Base-by-base conservation (phyloP, 1,284 basidiomycete species). In the Psilocybe mexicana region DNA sequence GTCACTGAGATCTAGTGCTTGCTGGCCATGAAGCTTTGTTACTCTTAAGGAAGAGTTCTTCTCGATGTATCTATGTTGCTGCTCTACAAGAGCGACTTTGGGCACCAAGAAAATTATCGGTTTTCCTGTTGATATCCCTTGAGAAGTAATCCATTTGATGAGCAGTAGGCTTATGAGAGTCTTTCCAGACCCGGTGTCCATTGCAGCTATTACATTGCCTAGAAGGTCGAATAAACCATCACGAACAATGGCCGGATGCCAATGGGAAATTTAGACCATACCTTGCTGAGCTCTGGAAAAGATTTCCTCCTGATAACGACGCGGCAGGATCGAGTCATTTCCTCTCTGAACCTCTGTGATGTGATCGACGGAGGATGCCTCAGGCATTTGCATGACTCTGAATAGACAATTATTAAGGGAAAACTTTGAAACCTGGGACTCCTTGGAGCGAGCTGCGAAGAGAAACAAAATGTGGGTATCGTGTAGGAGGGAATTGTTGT, bases 181-280 rank as follows among this genome's bases (percentile, higher is more conserved):
- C 78, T 94, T 94, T 10, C 91, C 89, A 23, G 85, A 85, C 33
- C 88, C 91, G 0, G 91, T 93, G 62, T 86, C 84, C 59, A 92
- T 77, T 6, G 87, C 89, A 40, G 90, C 88, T 62, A 93, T 90
- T 61, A 92, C 79, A 70, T 93, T 93, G 55, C 76, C 75, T 76
- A 52, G 30, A 35, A 12, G 38, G 14, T 6, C 30, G 38, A 14
- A 12, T 47, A 25, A 38, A 28, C 8, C 30, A 33, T 24, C 12
- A 47, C 28, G 48, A 26, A 43, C 59, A 43, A 55, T 50, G 40
- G 43, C 33, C 12, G 24, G 46, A 47, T 55, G 24, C 6, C 8
- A 45, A 14, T 10, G 26, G 47, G 35, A 28, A 3, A 47, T n/a
- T 24, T 30, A 18, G 63, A 46, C 45, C 52, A 30, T 43, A 76